Evolutionary conservation across 169 alveolate species (phyloP), one percentile per base, ranked within the genome.

Genomic region (Eimeria brunetti): DNA sequence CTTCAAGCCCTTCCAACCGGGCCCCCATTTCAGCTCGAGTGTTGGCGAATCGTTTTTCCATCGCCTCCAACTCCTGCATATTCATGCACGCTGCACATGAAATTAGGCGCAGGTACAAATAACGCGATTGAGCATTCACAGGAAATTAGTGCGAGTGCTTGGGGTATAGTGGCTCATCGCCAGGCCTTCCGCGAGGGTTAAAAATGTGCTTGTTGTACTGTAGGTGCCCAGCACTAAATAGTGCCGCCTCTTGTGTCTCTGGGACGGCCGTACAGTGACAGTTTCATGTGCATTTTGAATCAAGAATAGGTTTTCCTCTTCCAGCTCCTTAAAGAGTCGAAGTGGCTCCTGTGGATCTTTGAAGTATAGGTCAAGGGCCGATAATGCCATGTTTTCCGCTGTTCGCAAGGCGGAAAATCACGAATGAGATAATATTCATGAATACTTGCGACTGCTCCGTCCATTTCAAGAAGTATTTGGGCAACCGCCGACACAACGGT

Each of bases 301-400:
- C 49, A 96, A 94, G 85, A 96, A 96, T 30, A 96, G 96, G 49
- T 96, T 96, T 49, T 96, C 94, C 83, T 96, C 97, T 81, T 96
- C 97, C 71, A 96, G 92, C 16, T 94, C 88, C 1, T 94, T 86
- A 94, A 96, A 95, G 46, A 96, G 76, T 69, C 96, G 97, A 88
- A 96, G 97, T 38, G 96, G 96, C 84, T 96, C 97, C 88, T 95
- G 95, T 46, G 97, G 97, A 86, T 96, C 97, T 80, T 96, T 89
- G 84, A 96, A 96, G 92, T 95, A 96, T 11, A 96, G 95, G 88
- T 91, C 88, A 44, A 81, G 30, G 33, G 73, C 90, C 44, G 90
- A 49, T 30, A 83, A 12, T 30, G 90, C 90, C 90, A 83, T 51
- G 94, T 73, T 58, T 88, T 41, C 76, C 78, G 88, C 91, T 92